Evolutionary conservation across 257 asterid genomes (phyloP), one percentile per base, ranked within the genome.

Genomic region (Paraleonurus japonicus): DNA sequence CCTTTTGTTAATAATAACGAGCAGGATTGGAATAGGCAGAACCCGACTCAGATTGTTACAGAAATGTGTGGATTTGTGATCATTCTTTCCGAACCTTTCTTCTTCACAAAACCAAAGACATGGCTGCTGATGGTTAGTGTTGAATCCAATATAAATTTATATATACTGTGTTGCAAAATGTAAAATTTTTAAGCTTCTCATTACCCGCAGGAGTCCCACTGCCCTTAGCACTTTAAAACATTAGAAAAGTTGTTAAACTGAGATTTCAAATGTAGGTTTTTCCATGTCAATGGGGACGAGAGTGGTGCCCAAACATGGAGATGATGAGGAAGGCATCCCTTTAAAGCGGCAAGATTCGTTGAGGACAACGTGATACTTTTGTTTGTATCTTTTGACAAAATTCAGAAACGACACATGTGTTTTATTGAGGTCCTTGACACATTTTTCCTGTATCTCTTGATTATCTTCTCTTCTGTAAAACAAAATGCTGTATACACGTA

Each of bases 51-150:
- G 76, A 91, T 91, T 62, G 85, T 89, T 22, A 89, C 97, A 41
- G 97, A 91, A 79, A 86, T 91, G 87, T 91, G 97, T 79, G 97
- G 97, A 12, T 91, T 91, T 71, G 90, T 91, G 65, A 86, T 95
- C 33, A 91, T 91, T 76, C 95, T 89, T 61, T 89, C 93, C 1
- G 96, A 57, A 91, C 97, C 15, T 91, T 89, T 82, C 97, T 91
- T 77, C 96, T 91, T 57, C 97, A 91, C 95, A 91, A 84, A 79
- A 91, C 96, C 6, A 91, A 91, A 79, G 97, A 91, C 85, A 89
- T 89, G 96, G 87, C 69, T 22, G 95, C 67, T 10, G 67, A 88
- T 13, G 87, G 96, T 88, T 80, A 8, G 70, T 22, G 51, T 13
- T 45, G 51, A 45, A 32, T 32, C 37, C 37, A 33, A 48, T 50